These are phyloP conservation scores for Xylaria castorea DNA, from an alignment of 495 filamentous ascomycete genomes.

Conservation along the genomic window DNA sequence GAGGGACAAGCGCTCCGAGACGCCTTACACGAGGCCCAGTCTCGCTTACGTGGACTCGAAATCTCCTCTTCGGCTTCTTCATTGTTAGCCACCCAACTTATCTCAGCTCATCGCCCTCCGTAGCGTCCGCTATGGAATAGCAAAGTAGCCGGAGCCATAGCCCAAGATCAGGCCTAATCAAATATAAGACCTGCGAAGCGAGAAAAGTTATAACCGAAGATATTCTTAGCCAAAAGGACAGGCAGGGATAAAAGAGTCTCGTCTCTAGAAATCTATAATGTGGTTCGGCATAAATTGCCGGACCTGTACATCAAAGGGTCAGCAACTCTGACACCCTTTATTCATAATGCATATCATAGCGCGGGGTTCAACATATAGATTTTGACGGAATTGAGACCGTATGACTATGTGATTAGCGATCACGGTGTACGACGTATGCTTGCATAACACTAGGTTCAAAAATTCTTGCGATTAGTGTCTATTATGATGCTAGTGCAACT, in stretches of 20 bases:
- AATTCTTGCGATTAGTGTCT: slow-evolving; percentile 5
- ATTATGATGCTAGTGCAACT: slow-evolving; percentile 14
- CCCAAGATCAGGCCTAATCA: neutral
- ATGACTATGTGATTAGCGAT: neutral
- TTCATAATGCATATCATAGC: slow-evolving; percentile 8
- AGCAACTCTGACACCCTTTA: neutral
- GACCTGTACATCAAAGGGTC: neutral
- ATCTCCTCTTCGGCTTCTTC: neutral
- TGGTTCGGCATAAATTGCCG: neutral
- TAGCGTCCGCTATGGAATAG: neutral
- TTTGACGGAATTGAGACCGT: neutral
- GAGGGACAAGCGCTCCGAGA: neutral
- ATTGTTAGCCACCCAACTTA: neutral
- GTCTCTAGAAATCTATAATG: neutral
- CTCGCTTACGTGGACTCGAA: neutral
- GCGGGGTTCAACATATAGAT: neutral
- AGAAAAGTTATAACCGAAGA: neutral
- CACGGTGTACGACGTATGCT: neutral
- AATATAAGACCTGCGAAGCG: neutral
- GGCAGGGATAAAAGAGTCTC: neutral
- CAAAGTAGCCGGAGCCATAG: neutral
- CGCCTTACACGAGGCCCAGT: neutral
- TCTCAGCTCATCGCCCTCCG: neutral
- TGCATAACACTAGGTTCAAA: neutral
- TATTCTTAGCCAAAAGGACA: neutral